Conservation (phyloP, 768 basidiomycete species). For the Daedaleopsis nitida region DNA sequence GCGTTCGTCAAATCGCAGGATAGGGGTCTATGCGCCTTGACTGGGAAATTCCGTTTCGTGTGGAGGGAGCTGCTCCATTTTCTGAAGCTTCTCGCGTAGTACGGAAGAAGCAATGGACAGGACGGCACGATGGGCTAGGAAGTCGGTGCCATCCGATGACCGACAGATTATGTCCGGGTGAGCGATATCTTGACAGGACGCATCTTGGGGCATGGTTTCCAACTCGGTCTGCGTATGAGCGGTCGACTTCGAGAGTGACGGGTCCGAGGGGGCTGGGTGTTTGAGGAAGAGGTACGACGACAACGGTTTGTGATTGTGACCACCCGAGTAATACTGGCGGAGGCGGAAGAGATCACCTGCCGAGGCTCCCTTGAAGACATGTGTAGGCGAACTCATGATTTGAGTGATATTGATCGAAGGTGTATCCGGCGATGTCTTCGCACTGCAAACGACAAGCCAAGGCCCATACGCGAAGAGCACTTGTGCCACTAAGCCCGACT, state of each 20-base stretch:
- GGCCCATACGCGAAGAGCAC: slow-evolving; percentile 32
- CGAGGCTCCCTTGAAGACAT: neutral
- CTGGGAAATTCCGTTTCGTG: neutral
- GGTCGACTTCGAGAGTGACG: neutral
- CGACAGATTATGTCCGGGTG: slow-evolving; percentile 52
- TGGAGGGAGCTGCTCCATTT: neutral
- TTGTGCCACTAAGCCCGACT: slow-evolving; percentile 14
- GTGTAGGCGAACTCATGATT: neutral
- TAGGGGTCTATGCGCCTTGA: neutral
- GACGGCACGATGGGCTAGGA: slow-evolving; percentile 34
- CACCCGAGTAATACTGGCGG: neutral
- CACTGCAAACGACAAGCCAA: slow-evolving; percentile 2
- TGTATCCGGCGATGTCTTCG: neutral
- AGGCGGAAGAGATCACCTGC: neutral
- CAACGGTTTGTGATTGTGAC: too few relatives aligned
- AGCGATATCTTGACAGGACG: neutral
- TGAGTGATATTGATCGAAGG: neutral
- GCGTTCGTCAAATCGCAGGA: neutral
- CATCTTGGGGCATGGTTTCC: neutral
- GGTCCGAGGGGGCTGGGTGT: neutral
- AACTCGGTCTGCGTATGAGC: neutral
- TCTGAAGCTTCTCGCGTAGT: slow-evolving; percentile 35
- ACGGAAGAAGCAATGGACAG: slow-evolving; percentile 37
- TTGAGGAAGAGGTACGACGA: neutral
- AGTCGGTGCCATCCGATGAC: slow-evolving; percentile 49